Percentiles rank a stretch among this genome's conserved stretches.
phyloP scores from a whole-genome alignment of 2,329 filamentous ascomycete species.

The Fusarium sp. region DNA sequence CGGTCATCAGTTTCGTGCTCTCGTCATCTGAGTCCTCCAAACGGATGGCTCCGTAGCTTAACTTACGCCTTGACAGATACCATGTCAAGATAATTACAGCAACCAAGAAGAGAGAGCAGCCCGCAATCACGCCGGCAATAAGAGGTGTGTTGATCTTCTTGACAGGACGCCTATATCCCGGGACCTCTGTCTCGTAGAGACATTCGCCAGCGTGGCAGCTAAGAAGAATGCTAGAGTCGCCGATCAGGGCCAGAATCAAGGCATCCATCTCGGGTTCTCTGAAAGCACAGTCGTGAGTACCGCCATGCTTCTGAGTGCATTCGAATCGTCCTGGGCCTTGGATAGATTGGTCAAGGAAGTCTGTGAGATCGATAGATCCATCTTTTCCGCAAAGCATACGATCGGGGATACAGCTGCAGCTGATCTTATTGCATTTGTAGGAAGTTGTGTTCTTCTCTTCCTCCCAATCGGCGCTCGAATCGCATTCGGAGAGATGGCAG shows the following conservation, averaged over 20 bases:
- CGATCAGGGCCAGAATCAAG: conserved; percentile 87
- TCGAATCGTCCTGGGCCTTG: conserved; percentile 87
- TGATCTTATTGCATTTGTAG: conserved; percentile 85
- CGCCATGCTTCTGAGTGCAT: conserved; percentile 72
- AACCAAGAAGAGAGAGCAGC: conserved; percentile 86
- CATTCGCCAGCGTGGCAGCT: conserved; percentile 89
- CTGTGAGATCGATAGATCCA: conserved; percentile 89
- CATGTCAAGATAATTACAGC: conserved; percentile 82
- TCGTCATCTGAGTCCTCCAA: conserved; percentile 93
- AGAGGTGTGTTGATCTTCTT: conserved; percentile 97
- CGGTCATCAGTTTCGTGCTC: conserved; percentile 82
- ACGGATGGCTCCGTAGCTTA: conserved; percentile 75
- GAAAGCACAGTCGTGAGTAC: conserved; percentile 76
- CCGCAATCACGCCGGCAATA: conserved; percentile 92
- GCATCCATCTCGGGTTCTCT: conserved; percentile 92
- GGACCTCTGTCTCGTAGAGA: conserved; percentile 89
- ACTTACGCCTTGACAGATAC: conserved; percentile 82
- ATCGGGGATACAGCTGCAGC: conserved; percentile 87
- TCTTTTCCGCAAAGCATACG: conserved; percentile 94
- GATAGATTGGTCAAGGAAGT: conserved; percentile 85
- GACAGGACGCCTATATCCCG: conserved; percentile 85
- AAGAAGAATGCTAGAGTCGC: conserved; percentile 87
- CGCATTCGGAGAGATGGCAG: conserved; percentile 84
- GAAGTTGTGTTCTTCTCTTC: conserved; percentile 79
- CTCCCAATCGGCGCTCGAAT: conserved; percentile 73